Evolutionary conservation across 371 early-diverging fungal genomes (phyloP), one percentile per base, ranked within the genome.

Genomic region (Choanephora cucurbitarum): DNA sequence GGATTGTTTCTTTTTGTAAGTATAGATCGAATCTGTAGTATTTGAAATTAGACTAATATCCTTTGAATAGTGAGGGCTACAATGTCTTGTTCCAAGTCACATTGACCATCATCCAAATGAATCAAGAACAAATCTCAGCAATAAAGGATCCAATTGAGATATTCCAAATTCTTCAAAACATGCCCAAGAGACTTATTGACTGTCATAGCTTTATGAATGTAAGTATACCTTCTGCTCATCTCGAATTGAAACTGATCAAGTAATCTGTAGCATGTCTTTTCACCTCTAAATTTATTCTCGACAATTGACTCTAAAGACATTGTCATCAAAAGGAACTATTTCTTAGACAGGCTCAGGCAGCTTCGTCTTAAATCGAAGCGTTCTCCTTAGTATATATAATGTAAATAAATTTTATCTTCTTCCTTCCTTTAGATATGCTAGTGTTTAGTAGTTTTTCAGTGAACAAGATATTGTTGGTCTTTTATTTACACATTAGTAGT

Each of bases 1-100:
- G 91, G 93, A 91, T 79, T 79, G 80, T 44, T 87, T 91, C 55
- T 85, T 85, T 58, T 85, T 85, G 81, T 76, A 77, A 71, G 83
- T 63, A 14, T 37, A 15, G 17, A 28, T 13, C 13, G 5, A n/a
- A 54, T 42, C 9, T 6, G 21, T 18, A 24, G 5, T 17, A 8
- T 40, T 32, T 34, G 31, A 52, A 31, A 15, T 6, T n/a, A 23
- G n/a, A 9, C 15, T 34, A 37, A 34, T 17, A 44, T 14, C 33
- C 23, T 33, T 2, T 33, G 41, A 24, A 17, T 49, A 83, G 83
- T 60, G 89, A 91, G 62, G 91, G 91, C 3, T 83, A 85, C 62
- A 86, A 87, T 61, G 81, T 89, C 18, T 60, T 91, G 13, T 86
- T 86, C 62, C 83, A 89, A 0, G 83, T 88, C 13, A 86, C 90